Conservation (phyloP, 805 yeast species). For the Lipomyces japonicus region DNA sequence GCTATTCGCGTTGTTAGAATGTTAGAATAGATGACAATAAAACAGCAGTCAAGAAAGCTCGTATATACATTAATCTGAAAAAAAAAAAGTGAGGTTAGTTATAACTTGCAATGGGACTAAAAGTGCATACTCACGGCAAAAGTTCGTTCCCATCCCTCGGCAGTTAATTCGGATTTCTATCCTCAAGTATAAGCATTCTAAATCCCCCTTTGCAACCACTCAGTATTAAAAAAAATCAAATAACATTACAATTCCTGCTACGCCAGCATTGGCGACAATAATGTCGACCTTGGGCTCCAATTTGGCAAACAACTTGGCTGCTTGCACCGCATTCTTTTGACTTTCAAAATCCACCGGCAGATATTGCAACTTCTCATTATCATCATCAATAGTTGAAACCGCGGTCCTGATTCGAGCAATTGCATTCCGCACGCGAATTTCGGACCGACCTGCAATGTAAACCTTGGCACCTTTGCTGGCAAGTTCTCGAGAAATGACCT, state of each 20-base stretch:
- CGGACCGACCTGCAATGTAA: conserved; percentile 20
- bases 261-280: conserved; percentile 72
- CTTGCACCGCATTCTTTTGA: conserved; percentile 15
- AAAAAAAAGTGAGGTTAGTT: not conserved
- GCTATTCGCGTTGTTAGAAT: conserved; percentile 10
- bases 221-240: not conserved
- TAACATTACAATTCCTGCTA: conserved; percentile 20
- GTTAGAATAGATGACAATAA: not conserved
- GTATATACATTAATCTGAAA: not conserved
- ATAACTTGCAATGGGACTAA: not conserved
- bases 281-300: conserved; percentile 52
- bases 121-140: conserved; percentile 18
- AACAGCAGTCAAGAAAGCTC: not conserved
- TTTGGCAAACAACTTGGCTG: conserved; percentile 39
- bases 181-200: not conserved
- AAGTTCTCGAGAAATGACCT: conserved; percentile 21
- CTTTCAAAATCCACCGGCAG: conserved; percentile 23
- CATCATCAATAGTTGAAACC: conserved; percentile 1
- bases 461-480: conserved; percentile 25
- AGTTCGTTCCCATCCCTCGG: conserved; percentile 23
- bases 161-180: conserved; percentile 18
- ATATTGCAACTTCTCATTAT: conserved; percentile 13
- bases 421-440: conserved; percentile 15
- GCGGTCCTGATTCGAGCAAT: conserved; percentile 16
- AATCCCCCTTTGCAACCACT: not conserved